Conservation (phyloP, 495 filamentous ascomycete species). For the Aspergillus diversus region DNA sequence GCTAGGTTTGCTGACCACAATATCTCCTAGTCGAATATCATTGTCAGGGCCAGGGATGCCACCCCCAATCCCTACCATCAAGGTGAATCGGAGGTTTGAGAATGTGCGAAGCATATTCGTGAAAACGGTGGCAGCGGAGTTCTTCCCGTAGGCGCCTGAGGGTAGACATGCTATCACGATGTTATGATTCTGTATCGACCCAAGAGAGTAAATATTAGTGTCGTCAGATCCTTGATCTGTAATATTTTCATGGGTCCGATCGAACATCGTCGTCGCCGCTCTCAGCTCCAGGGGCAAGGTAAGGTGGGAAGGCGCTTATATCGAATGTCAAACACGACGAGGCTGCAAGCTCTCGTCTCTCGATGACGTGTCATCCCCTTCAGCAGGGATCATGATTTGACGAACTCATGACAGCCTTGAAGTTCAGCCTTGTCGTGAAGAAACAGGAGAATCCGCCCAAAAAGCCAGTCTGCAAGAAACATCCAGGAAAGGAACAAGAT, state of each 20-base stretch:
- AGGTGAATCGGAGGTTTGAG: constrained; percentile 26
- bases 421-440: too few species aligned
- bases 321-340: too few species aligned
- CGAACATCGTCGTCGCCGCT: background rate
- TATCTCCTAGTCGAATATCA: constrained; percentile 36
- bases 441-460: constrained; percentile 32
- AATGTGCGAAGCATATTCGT: constrained; percentile 45
- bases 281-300: background rate
- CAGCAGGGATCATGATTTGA: too few species aligned
- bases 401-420: too few species aligned
- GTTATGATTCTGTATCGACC: background rate
- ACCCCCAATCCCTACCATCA: constrained; percentile 49
- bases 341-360: too few species aligned
- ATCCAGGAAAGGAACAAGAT: constrained; percentile 34
- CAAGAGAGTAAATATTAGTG: background rate
- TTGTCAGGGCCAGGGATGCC: constrained; percentile 26
- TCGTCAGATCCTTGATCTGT: background rate
- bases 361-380: too few species aligned
- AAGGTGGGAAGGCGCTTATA: too few species aligned
- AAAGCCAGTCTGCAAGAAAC: constrained; percentile 43
- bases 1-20: constrained; percentile 30
- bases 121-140: background rate
- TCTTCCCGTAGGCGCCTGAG: background rate
- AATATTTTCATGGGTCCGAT: background rate
- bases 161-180: background rate